Base-by-base conservation (phyloP, 768 basidiomycete genomes). In the Holtermanniella nyarrowii region DNA sequence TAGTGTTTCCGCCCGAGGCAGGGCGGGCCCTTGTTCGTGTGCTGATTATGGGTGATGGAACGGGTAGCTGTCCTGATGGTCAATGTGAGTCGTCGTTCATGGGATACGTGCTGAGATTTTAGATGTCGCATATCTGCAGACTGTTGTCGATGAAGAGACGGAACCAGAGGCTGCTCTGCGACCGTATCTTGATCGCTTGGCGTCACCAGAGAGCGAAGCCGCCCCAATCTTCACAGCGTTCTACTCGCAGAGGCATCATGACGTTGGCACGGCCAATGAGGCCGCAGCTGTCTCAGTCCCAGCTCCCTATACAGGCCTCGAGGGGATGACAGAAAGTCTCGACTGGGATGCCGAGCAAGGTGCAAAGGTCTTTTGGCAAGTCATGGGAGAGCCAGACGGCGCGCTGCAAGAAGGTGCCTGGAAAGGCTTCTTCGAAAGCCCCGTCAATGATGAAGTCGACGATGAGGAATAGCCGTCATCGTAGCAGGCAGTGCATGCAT, bases 21-120 rank as follows among this genome's bases (percentile, higher is more conserved):
- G 56, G 49, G 0, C n/a, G 45, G 20, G 44, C 44, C n/a, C 53
- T 65, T 20, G 67, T 71, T 1, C 49, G 66, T 44, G 66, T 52
- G 18, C 50, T 72, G 44, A 24, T 70, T 21, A 70, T 70, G 58
- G 72, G 72, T 11, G 60, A 67, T 39, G 69, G 68, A 4, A 73
- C 70, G 1, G 70, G 69, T 1, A 64, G 62, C 26, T 71, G 70
- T 55, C 72, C 72, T 0, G 40, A 55, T 16, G 68, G 68, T 14
- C 68, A 73, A 56, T 71, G 72, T 72, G 47, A 61, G 72, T 62
- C 20, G 3, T 5, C 25, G 3, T 3, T 3, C 26, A 21, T 16
- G 4, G 5, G 42, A 5, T 44, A 26, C 3, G n/a, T 14, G 22
- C 37, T 37, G 7, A 43, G 3, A 16, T 26, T 20, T 42, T 27